Conservation (phyloP, 1,284 basidiomycete species). For the Malassezia globosa region DNA sequence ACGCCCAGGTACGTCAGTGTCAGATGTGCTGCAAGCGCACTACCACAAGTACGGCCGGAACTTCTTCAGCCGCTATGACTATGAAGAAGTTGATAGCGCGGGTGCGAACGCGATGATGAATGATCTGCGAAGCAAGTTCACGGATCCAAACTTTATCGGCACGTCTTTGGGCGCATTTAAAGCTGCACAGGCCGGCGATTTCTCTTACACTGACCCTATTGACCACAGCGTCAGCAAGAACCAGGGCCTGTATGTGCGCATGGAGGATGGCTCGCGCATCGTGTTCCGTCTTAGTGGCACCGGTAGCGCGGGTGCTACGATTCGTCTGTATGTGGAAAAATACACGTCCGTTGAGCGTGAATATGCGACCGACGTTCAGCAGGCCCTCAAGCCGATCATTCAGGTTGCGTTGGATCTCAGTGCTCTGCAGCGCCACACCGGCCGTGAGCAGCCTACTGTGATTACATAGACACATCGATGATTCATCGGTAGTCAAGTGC, state of each 20-base stretch:
- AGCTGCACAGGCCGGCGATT: conserved; percentile 70
- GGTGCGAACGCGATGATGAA: conserved; percentile 77
- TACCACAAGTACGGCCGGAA: conserved; percentile 88
- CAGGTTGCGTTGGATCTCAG: conserved; percentile 74
- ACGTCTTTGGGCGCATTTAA: conserved; percentile 57
- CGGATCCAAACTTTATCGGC: conserved; percentile 52
- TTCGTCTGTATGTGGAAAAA: conserved; percentile 53
- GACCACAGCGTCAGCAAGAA: conserved; percentile 85
- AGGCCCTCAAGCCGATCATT: conserved; percentile 85
- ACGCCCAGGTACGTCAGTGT: conserved; percentile 36
- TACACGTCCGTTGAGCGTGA: conserved; percentile 72
- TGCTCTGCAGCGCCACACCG: conserved; percentile 76
- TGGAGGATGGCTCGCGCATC: conserved; percentile 79
- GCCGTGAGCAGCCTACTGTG: conserved; percentile 80
- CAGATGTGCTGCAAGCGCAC: conserved; percentile 59
- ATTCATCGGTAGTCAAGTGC: background rate
- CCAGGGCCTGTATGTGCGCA: conserved; percentile 86
- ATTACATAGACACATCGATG: conserved; percentile 56
- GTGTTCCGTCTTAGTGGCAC: conserved; percentile 94
- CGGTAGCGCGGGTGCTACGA: conserved; percentile 83
- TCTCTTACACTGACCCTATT: conserved; percentile 94
- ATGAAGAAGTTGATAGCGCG: conserved; percentile 88
- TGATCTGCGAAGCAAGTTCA: conserved; percentile 63
- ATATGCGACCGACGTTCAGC: conserved; percentile 66
- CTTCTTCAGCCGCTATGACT: conserved; percentile 95